Conservation (phyloP, 1,284 basidiomycete species). For the Psilocybe mexicana region DNA sequence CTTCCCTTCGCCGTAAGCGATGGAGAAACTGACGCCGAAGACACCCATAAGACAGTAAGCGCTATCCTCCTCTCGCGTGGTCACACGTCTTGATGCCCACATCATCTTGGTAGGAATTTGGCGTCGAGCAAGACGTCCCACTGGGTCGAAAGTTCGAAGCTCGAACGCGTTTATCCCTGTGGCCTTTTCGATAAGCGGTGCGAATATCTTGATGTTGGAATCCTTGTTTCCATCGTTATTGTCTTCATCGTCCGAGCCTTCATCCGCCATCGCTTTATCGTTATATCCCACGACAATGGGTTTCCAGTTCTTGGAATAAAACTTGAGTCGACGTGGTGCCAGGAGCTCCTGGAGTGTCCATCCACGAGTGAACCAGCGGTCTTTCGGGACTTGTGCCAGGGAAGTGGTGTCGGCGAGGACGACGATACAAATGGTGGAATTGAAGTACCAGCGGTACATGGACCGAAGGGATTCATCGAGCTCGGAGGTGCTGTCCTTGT, state of each 20-base stretch:
- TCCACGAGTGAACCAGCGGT: conserved; percentile 15
- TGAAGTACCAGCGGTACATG: conserved; percentile 13
- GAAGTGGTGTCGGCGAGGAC: conserved; percentile 8
- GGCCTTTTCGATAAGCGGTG: conserved; percentile 8
- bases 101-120: conserved; percentile 8
- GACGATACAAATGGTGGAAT: conserved; percentile 10
- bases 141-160: conserved; percentile 4
- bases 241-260: background rate
- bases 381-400: background rate
- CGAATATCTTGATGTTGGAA: background rate
- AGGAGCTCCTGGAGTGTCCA: conserved; percentile 14
- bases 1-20: conserved; percentile 16
- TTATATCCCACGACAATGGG: background rate
- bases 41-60: conserved; percentile 15
- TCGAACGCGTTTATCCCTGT: conserved; percentile 7
- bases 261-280: background rate
- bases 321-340: conserved; percentile 4
- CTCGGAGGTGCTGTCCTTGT: conserved; percentile 13
- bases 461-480: conserved; percentile 16
- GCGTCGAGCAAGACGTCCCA: background rate
- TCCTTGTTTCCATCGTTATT: background rate
- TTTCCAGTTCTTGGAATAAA: conserved; percentile 5
- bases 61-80: conserved; percentile 12
- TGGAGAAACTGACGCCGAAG: conserved; percentile 14
- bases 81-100: conserved; percentile 11